These are phyloP conservation scores for Epichloe hybrida DNA, from an alignment of 2,329 filamentous ascomycete species.

Conservation along the genomic window DNA sequence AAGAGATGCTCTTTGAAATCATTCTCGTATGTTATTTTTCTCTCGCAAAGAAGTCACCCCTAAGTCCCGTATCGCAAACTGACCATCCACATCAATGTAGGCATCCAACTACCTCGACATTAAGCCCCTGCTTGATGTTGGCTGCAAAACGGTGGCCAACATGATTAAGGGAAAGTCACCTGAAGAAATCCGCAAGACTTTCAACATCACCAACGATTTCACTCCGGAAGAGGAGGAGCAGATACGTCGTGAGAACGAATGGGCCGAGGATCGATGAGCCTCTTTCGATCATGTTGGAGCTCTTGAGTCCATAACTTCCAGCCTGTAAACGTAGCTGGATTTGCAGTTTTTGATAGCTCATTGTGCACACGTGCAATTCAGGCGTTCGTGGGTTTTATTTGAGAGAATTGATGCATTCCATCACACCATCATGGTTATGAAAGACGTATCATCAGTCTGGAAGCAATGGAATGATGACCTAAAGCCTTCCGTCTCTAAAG, in stretches of 20 bases:
- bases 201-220: conserved; percentile 99
- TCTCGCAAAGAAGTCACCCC: background rate
- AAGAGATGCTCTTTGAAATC: conserved; percentile 99
- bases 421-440: background rate
- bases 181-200: conserved; percentile 98
- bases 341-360: background rate
- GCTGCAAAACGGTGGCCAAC: conserved; percentile 93
- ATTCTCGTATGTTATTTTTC: conserved; percentile 58
- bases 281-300: background rate
- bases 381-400: conserved; percentile 11
- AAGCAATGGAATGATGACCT: background rate
- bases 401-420: conserved; percentile 5
- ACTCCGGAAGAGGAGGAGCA: conserved; percentile 98
- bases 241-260: conserved; percentile 84
- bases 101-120: conserved; percentile 98
- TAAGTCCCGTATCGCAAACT: background rate
- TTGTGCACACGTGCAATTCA: conserved; percentile 3
- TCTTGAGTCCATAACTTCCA: background rate
- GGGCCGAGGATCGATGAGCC: conserved; percentile 66
- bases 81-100: conserved; percentile 26
- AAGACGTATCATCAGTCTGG: background rate
- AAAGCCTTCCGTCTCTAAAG: background rate
- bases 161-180: conserved; percentile 99
- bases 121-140: conserved; percentile 92
- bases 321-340: background rate